Evolutionary conservation across 1,139 yeast species (phyloP).

Genomic region (Blastobotrys arbuscula): DNA sequence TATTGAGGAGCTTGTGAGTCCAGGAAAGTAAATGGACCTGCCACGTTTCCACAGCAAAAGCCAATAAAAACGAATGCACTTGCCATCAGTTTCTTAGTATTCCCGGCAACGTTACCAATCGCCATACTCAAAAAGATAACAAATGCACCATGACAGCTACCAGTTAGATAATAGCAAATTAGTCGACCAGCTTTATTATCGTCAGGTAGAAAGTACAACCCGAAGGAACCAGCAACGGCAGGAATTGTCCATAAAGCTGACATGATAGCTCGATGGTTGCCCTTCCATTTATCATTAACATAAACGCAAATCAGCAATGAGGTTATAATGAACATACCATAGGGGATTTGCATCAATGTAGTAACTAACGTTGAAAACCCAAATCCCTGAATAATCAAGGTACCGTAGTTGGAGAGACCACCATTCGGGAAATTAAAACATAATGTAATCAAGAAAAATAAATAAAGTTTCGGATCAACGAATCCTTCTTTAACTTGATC

Average conservation of each 20-base stretch:
- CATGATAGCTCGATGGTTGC: slow-evolving; percentile 18
- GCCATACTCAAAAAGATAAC: slow-evolving; percentile 44
- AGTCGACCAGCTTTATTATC: slow-evolving; percentile 22
- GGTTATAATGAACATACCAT: slow-evolving; percentile 24
- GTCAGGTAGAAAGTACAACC: slow-evolving; percentile 23
- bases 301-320: slow-evolving; percentile 21
- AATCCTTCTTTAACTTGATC: slow-evolving; percentile 45
- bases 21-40: slow-evolving; percentile 51
- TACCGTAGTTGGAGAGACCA: slow-evolving; percentile 37
- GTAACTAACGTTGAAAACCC: slow-evolving; percentile 29
- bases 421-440: slow-evolving; percentile 45
- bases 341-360: slow-evolving; percentile 26
- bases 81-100: slow-evolving; percentile 47
- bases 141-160: slow-evolving; percentile 37
- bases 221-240: slow-evolving; percentile 25
- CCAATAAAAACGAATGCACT: slow-evolving; percentile 43
- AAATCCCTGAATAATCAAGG: slow-evolving; percentile 27
- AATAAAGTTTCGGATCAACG: slow-evolving; percentile 37
- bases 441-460: slow-evolving; percentile 40
- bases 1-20: slow-evolving; percentile 46
- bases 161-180: slow-evolving; percentile 27
- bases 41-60: slow-evolving; percentile 51
- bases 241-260: slow-evolving; percentile 23
- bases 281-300: slow-evolving; percentile 16
- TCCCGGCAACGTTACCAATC: slow-evolving; percentile 52